A percentile compares a stretch with the other conserved stretches of the same genome.
phyloP scores from a whole-genome alignment of 805 yeast genomes.

The Teunomyces tritomae region DNA sequence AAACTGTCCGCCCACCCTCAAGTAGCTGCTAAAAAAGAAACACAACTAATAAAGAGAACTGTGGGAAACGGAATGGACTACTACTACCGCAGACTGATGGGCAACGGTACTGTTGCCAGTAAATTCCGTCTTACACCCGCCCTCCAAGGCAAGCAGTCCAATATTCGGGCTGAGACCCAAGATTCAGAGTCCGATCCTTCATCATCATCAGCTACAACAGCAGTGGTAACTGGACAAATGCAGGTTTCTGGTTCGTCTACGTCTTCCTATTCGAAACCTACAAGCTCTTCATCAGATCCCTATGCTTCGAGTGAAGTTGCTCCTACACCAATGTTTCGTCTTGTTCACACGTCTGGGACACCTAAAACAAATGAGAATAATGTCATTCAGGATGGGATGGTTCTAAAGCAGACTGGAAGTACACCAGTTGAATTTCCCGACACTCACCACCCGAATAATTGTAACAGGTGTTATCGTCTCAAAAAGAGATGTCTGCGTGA shows the following conservation, averaged over 20 bases:
- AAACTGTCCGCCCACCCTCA: not conserved
- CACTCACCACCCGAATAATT: slow-evolving; percentile 36
- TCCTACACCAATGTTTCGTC: not conserved
- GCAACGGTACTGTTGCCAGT: slow-evolving; percentile 37
- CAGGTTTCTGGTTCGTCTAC: too few species aligned
- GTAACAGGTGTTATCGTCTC: slow-evolving; percentile 39
- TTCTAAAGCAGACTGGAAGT: not conserved
- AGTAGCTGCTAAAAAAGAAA: not conserved
- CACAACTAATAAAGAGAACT: not conserved
- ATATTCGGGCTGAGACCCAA: slow-evolving; percentile 10
- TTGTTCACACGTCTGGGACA: not conserved
- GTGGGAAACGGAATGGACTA: slow-evolving; percentile 25
- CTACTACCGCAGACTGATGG: slow-evolving; percentile 37
- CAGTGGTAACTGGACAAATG: not conserved
- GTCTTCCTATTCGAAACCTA: not conserved
- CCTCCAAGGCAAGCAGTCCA: slow-evolving; percentile 18
- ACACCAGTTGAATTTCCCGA: slow-evolving; percentile 5
- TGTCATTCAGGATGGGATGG: slow-evolving; percentile 1
- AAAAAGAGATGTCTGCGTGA: slow-evolving; percentile 42
- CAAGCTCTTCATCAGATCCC: not conserved
- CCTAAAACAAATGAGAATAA: not conserved
- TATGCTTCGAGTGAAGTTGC: not conserved
- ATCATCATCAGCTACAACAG: not conserved
- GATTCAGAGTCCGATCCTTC: not conserved
- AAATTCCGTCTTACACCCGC: slow-evolving; percentile 27